Conservation (phyloP, 2,329 filamentous ascomycete species). For the Ascochyta lentis region DNA sequence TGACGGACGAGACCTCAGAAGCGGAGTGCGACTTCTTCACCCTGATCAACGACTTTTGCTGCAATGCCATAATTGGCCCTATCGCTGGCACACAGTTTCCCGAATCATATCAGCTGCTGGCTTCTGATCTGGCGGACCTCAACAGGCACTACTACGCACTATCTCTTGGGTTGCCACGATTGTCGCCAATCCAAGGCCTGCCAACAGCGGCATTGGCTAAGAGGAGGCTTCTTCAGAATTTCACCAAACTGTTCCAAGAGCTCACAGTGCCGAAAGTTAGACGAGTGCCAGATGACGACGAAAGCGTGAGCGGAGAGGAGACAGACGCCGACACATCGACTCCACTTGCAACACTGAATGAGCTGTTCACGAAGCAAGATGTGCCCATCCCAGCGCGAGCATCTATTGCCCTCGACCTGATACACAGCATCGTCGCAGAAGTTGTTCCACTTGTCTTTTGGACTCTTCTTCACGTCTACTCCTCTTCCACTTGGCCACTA, state of each 20-base stretch:
- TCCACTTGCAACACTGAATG: slow-evolving; percentile 40
- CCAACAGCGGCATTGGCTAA: slow-evolving; percentile 44
- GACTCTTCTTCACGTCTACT: slow-evolving; percentile 41
- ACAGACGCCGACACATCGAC: slow-evolving; percentile 44
- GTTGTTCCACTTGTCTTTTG: slow-evolving; percentile 44
- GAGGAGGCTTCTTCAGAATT: slow-evolving; percentile 38
- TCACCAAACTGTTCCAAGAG: slow-evolving; percentile 36
- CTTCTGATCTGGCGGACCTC: slow-evolving; percentile 63
- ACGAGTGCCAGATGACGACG: slow-evolving; percentile 38
- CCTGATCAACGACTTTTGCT: slow-evolving; percentile 65
- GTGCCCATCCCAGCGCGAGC: slow-evolving; percentile 38
- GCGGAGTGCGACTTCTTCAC: slow-evolving; percentile 55
- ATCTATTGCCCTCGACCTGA: slow-evolving; percentile 36
- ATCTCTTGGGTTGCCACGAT: slow-evolving; percentile 62
- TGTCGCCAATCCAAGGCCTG: slow-evolving; percentile 59
- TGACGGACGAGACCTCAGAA: slow-evolving; percentile 50
- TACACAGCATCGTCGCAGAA: slow-evolving; percentile 39
- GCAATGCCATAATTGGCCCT: slow-evolving; percentile 57
- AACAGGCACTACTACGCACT: slow-evolving; percentile 63
- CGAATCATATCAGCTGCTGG: slow-evolving; percentile 51
- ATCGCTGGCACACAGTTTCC: slow-evolving; percentile 60
- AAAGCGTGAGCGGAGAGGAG: slow-evolving; percentile 43
- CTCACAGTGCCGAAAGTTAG: slow-evolving; percentile 38
- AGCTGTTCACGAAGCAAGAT: slow-evolving; percentile 38
- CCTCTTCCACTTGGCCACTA: slow-evolving; percentile 19